Evolutionary conservation across 1,139 yeast species (phyloP), one percentile per base, ranked within the genome.

Genomic region (Protomyces macrosporus): DNA sequence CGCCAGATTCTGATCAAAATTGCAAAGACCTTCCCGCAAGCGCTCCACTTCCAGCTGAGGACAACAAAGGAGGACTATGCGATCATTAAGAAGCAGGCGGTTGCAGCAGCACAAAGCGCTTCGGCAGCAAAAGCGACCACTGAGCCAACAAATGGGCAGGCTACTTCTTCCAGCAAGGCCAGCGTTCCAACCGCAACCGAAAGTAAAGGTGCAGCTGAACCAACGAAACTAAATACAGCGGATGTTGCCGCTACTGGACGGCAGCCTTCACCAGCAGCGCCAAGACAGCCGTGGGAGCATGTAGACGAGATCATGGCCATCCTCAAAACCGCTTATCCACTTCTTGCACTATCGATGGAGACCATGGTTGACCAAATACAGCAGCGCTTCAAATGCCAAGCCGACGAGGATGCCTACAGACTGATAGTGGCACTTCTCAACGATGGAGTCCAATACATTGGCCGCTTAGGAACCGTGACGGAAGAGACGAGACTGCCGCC

Each of bases 21-120:
- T 72, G 98, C 98, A 0, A 93, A 93, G 78, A 86, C 90, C 62
- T 95, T 88, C 75, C 99, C 99, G 1, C 99, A 95, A 65, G 97
- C 98, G 0, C 80, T 95, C 66, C 98, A 93, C 72, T 93, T 90
- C 84, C 97, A 91, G 72, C 81, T 95, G 72, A 81, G 98, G 69
- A 95, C 98, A 0, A 89, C 98, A 0, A 88, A 88, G 72, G 99
- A 93, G 73, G 98, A 95, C 71, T 89, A 87, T 75, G 86, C 91
- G 3, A 90, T 90, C 6, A 83, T 90, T 64, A 96, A 90, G 73
- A 81, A 95, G 65, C 96, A 89, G 72, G 86, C 86, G 1, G 74
- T 81, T 76, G 88, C 85, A 62, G 80, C 84, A 52, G 79, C 85
- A 30, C 79, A 81, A 61, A 81, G 80, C 63, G 77, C 65, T 7